Conservation (phyloP, 2,329 filamentous ascomycete genomes). For the Coniochaeta sp. region DNA sequence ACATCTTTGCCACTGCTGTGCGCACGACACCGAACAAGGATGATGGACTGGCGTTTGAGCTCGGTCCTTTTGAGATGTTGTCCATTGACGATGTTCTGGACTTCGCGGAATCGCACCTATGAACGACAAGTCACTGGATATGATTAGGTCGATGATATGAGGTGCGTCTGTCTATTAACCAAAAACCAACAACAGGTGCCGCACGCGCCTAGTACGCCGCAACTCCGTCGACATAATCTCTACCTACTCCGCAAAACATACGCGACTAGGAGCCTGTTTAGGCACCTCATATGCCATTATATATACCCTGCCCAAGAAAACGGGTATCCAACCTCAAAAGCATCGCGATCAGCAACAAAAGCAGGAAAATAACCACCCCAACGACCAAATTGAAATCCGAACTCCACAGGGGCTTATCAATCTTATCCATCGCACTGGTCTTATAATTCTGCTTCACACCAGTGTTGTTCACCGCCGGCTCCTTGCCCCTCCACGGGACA, state of each 20-base stretch:
- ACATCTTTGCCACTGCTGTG: constrained; percentile 48
- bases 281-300: neutral
- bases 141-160: neutral
- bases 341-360: neutral
- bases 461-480: neutral
- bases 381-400: neutral
- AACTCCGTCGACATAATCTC: neutral
- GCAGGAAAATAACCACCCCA: neutral
- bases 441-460: neutral
- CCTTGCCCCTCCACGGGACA: constrained; percentile 6
- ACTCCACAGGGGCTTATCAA: constrained; percentile 4
- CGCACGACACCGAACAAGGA: constrained; percentile 29
- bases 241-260: neutral
- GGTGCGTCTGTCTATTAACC: neutral
- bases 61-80: constrained; percentile 35
- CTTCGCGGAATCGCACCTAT: constrained; percentile 31
- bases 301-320: neutral
- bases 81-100: constrained; percentile 37
- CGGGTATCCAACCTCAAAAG: neutral
- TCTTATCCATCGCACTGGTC: constrained; percentile 1
- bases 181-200: neutral
- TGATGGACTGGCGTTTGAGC: constrained; percentile 28
- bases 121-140: neutral
- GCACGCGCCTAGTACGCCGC: neutral
- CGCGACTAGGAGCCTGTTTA: neutral